Evolutionary conservation across 176 grass and related monocot genomes (phyloP), one percentile per base, ranked within the genome.

Genomic region (Urochloa ruziziensis): DNA sequence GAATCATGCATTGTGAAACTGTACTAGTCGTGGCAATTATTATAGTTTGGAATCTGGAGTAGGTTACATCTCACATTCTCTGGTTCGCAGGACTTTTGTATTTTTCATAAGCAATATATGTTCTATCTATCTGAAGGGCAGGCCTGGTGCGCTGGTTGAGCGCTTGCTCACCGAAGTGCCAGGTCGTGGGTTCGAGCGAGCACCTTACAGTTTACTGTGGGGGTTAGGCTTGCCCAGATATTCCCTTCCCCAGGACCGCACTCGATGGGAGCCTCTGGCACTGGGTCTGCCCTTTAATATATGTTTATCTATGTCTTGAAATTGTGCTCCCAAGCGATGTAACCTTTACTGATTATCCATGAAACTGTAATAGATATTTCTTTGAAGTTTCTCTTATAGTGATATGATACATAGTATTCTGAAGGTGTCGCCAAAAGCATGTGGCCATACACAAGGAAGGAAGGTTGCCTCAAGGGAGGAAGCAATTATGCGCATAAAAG

Each of bases 361-460:
- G 19, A n/a, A 47, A 10, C 77, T 9, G 12, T 74, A 28, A 33
- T 73, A 23, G 14, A 62, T 79, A 17, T 57, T 67, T 68, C 24
- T 67, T 70, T 48, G 9, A 74, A 24, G 16, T 66, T 64, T 28
- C 37, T 68, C 24, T 83, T 61, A 33, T 78, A 44, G 78, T 91
- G 70, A 73, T 88, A 82, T 92, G 76, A 54, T 80, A 78, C 75
- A 53, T 90, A 75, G 39, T 42, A 75, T 86, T 91, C 33, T 86
- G 80, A 89, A 98, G 96, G 96, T 98, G 28, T 92, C 96, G 34
- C 96, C 96, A 88, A 98, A 98, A 94, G 96, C 96, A 42, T 96
- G 93, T 48, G 96, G 96, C 3, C 96, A 98, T 84, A 98, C 96
- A 66, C 84, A 90, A 87, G 96, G 96, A 86, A 83, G 96, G 57